phyloP scores from a whole-genome alignment of 2,329 filamentous ascomycete species.

The Claviceps sp. region DNA sequence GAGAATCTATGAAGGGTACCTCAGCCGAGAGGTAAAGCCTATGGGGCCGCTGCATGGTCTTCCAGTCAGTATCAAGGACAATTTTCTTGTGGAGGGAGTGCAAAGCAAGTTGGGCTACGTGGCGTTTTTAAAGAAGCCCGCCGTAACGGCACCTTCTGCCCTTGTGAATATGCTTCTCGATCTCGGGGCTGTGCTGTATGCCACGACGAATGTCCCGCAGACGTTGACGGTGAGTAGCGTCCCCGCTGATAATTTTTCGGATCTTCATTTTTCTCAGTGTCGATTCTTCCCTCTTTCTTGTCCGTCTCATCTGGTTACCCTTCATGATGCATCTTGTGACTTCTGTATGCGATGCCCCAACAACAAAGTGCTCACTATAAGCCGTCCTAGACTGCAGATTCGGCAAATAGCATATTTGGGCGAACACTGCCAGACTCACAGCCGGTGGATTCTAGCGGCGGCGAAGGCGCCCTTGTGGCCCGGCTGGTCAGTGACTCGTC shows the following conservation, averaged over 20 bases:
- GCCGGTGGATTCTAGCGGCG: conserved; percentile 13
- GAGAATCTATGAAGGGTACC: neutral
- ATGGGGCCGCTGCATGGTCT: conserved; percentile 13
- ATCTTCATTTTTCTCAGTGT: too few relatives aligned
- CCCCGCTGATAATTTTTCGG: neutral
- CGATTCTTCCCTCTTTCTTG: neutral
- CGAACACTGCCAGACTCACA: conserved; percentile 11
- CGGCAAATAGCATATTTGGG: conserved; percentile 26
- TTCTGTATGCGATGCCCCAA: too few relatives aligned
- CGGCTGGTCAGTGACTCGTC: conserved; percentile 12
- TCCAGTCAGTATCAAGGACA: conserved; percentile 16
- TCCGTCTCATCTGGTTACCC: neutral
- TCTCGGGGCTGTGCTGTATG: conserved; percentile 16
- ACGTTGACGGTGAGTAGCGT: conserved; percentile 41
- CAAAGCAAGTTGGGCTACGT: conserved; percentile 14
- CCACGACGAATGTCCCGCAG: conserved; percentile 39
- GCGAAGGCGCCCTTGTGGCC: conserved; percentile 12
- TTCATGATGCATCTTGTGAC: neutral
- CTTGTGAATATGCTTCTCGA: conserved; percentile 14
- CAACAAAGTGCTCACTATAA: too few relatives aligned
- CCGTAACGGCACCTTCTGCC: conserved; percentile 10
- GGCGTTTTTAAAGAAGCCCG: conserved; percentile 12
- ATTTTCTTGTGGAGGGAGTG: conserved; percentile 11
- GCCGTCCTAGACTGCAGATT: conserved; percentile 12
- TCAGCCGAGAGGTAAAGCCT: conserved; percentile 6